These are phyloP conservation scores for Leucocoprinus birnbaumii DNA, from an alignment of 768 basidiomycete species.

Conservation along the genomic window DNA sequence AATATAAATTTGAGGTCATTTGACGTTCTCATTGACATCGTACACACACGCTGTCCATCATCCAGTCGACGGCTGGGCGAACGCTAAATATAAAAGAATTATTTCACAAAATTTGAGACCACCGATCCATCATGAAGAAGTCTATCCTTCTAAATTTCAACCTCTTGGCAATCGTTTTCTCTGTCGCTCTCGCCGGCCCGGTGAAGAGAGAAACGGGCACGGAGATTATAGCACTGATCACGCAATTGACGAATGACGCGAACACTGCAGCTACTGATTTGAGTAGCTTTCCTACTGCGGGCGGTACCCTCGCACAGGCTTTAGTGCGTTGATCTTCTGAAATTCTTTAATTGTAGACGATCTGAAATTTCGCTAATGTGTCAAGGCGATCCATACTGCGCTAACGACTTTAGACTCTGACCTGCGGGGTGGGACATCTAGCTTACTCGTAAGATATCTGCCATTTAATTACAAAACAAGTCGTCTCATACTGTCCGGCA, in stretches of 20 bases:
- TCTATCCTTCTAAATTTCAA: background rate
- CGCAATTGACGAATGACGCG: background rate
- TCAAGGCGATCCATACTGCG: background rate
- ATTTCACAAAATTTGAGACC: too few relatives aligned
- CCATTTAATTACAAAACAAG: too few relatives aligned
- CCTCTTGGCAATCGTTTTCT: background rate
- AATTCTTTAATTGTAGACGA: too few relatives aligned
- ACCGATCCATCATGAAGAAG: background rate
- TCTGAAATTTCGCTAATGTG: too few relatives aligned
- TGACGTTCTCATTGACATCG: too few relatives aligned
- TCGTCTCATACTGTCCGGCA: too few relatives aligned
- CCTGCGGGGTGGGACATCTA: background rate
- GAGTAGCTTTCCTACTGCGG: background rate
- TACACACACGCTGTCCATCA: too few relatives aligned
- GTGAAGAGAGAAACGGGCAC: background rate
- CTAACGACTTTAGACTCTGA: background rate
- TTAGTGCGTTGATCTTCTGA: background rate
- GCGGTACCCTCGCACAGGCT: background rate
- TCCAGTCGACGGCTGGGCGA: too few relatives aligned
- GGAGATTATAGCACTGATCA: background rate
- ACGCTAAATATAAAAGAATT: too few relatives aligned
- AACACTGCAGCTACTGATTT: background rate
- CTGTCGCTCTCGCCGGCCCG: background rate
- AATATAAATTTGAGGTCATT: too few relatives aligned
- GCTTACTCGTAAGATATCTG: background rate